Conservation (phyloP, 441 rosid genomes). For the Jatropha podagrica region DNA sequence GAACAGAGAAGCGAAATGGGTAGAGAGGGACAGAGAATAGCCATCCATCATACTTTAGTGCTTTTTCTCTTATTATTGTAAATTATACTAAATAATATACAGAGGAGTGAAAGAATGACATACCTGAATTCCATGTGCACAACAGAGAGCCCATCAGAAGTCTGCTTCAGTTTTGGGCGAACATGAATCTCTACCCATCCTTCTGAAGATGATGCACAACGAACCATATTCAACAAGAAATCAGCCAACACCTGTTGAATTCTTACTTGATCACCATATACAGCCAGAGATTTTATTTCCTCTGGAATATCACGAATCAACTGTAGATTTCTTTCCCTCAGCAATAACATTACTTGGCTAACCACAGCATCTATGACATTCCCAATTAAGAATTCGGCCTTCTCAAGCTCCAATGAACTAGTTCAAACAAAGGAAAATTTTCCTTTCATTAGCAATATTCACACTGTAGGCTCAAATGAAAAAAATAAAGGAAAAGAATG, state of each 20-base stretch:
- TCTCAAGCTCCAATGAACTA: slow-evolving; percentile 77
- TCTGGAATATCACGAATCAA: slow-evolving; percentile 92
- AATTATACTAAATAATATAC: not conserved
- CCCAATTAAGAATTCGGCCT: slow-evolving; percentile 69
- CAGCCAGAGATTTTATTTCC: slow-evolving; percentile 71
- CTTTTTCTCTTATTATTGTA: not conserved
- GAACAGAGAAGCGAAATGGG: not conserved
- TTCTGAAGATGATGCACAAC: slow-evolving; percentile 66
- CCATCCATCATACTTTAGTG: not conserved
- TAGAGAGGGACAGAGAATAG: not conserved
- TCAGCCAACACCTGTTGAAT: slow-evolving; percentile 88
- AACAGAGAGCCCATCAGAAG: slow-evolving; percentile 46
- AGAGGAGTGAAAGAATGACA: not conserved
- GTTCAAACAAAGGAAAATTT: slow-evolving; percentile 26
- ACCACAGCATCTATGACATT: slow-evolving; percentile 86
- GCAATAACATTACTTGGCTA: slow-evolving; percentile 82
- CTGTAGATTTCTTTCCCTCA: slow-evolving; percentile 77
- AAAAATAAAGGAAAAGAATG: slow-evolving; percentile 3
- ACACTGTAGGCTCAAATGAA: not conserved
- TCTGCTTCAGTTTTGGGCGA: slow-evolving; percentile 57
- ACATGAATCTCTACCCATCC: slow-evolving; percentile 97
- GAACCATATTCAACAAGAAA: slow-evolving; percentile 80
- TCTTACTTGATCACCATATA: slow-evolving; percentile 86
- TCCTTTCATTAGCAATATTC: slow-evolving; percentile 23
- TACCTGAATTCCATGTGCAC: slow-evolving; percentile 81